Evolutionary conservation across 768 basidiomycete genomes (phyloP).

Genomic region (Tephrocybe sp.): DNA sequence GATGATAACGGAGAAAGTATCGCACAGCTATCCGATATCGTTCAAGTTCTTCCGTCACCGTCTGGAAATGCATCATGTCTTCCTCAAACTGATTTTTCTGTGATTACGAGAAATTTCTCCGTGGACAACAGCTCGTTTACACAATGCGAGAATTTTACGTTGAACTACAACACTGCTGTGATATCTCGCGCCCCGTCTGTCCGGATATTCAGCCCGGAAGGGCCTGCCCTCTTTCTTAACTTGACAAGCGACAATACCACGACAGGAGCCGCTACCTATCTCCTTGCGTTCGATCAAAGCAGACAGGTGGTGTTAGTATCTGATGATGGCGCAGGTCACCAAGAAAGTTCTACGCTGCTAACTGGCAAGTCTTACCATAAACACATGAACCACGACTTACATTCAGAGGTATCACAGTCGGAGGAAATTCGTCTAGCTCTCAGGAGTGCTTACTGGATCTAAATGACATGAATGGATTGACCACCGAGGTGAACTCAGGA

Average conservation of each 20-base stretch:
- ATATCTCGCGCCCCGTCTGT: constrained; percentile 32
- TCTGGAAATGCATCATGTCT: constrained; percentile 43
- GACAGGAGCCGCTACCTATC: constrained; percentile 40
- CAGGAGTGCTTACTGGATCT: constrained; percentile 12
- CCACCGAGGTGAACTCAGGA: not conserved
- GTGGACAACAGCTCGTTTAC: constrained; percentile 28
- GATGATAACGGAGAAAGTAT: constrained; percentile 39
- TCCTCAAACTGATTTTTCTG: constrained; percentile 9
- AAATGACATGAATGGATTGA: not conserved
- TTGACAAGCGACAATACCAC: constrained; percentile 23
- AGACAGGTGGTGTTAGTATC: constrained; percentile 44
- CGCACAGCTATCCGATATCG: constrained; percentile 47
- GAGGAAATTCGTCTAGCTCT: constrained; percentile 30
- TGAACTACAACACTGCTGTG: constrained; percentile 38
- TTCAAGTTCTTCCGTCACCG: constrained; percentile 41
- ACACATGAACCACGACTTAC: not conserved
- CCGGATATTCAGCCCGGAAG: constrained; percentile 38
- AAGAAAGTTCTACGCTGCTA: constrained; percentile 42
- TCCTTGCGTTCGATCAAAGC: constrained; percentile 37
- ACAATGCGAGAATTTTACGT: constrained; percentile 51
- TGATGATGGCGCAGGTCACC: constrained; percentile 36
- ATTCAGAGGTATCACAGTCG: constrained; percentile 22
- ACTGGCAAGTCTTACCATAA: constrained; percentile 30
- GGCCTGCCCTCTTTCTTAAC: constrained; percentile 28
- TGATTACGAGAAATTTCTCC: constrained; percentile 27